Percentiles rank a stretch among this genome's conserved stretches.
Evolutionary conservation across 176 grass and related monocot species (phyloP).

Genomic region (Puccinellia tenuiflora): DNA sequence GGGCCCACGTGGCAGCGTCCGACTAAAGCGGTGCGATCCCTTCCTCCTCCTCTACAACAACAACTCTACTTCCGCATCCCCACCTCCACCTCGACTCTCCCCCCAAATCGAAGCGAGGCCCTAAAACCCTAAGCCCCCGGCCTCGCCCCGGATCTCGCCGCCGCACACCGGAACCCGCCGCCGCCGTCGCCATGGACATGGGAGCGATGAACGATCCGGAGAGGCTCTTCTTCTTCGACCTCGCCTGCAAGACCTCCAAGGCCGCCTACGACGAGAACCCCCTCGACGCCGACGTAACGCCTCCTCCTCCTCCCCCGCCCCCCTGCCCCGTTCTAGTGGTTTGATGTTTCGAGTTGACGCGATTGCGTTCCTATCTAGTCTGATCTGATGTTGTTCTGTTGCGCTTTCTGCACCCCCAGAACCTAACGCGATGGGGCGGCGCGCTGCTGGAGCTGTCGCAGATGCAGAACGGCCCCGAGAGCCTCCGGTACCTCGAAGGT

Average conservation of each 20-base stretch:
- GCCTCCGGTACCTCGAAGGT: conserved; percentile 58
- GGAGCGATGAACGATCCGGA: conserved; percentile 47
- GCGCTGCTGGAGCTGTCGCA: conserved; percentile 77
- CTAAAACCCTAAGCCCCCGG: conserved; percentile 50
- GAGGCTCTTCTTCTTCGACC: conserved; percentile 71
- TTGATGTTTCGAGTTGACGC: neutral
- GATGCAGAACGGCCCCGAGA: conserved; percentile 40
- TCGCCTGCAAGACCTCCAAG: conserved; percentile 59
- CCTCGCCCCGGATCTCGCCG: conserved; percentile 30
- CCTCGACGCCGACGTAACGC: conserved; percentile 67
- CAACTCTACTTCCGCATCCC: neutral
- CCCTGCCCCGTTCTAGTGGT: neutral
- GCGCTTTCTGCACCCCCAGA: conserved; percentile 19
- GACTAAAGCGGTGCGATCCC: neutral
- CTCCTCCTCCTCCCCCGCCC: neutral
- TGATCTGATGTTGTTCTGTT: conserved; percentile 4
- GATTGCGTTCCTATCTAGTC: neutral
- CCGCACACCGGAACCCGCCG: neutral
- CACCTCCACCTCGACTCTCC: neutral
- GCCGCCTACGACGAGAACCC: conserved; percentile 46
- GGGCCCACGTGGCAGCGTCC: neutral
- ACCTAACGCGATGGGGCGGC: conserved; percentile 77
- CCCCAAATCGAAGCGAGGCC: neutral
- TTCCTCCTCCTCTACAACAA: neutral
- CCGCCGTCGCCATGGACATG: conserved; percentile 45